Evolutionary conservation across 768 basidiomycete genomes (phyloP).

Genomic region (Mycena latifolia): DNA sequence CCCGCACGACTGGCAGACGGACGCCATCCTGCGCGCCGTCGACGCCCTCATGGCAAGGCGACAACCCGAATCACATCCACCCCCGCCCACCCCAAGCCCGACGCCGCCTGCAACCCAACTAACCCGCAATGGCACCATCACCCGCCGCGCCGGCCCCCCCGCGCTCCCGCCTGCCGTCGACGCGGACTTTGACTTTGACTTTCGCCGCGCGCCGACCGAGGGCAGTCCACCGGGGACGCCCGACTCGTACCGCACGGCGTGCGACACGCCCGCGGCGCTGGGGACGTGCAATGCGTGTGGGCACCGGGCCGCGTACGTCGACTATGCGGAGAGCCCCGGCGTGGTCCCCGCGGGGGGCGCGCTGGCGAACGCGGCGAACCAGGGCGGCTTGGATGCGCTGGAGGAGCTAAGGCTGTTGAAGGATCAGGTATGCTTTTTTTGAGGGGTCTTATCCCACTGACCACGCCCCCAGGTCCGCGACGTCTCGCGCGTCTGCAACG

Average conservation of each 20-base stretch:
- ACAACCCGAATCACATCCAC: too few species aligned
- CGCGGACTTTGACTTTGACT: slow-evolving; percentile 8
- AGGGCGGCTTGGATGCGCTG: slow-evolving; percentile 72
- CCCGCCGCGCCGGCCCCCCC: neutral
- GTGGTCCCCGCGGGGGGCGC: slow-evolving; percentile 68
- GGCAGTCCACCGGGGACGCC: slow-evolving; percentile 3
- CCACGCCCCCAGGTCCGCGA: slow-evolving; percentile 62
- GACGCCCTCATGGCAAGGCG: slow-evolving; percentile 30
- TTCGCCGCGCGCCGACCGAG: too few species aligned
- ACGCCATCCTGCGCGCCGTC: slow-evolving; percentile 42
- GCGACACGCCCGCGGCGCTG: neutral
- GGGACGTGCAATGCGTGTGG: slow-evolving; percentile 19
- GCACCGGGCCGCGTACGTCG: slow-evolving; percentile 3
- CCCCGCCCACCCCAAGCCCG: neutral
- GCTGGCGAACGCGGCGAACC: slow-evolving; percentile 65
- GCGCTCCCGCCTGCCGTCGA: neutral
- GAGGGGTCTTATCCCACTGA: too few species aligned
- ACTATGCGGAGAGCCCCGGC: slow-evolving; percentile 38
- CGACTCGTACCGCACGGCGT: neutral
- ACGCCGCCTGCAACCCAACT: slow-evolving; percentile 2
- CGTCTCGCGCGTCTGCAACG: slow-evolving; percentile 79
- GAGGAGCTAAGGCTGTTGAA: slow-evolving; percentile 80
- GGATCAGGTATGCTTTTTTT: slow-evolving; percentile 62
- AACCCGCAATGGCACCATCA: slow-evolving; percentile 4
- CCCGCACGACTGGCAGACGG: slow-evolving; percentile 65